Evolutionary conservation across 768 basidiomycete genomes (phyloP), one percentile per base, ranked within the genome.

Genomic region (Leccinum disarticulatum): DNA sequence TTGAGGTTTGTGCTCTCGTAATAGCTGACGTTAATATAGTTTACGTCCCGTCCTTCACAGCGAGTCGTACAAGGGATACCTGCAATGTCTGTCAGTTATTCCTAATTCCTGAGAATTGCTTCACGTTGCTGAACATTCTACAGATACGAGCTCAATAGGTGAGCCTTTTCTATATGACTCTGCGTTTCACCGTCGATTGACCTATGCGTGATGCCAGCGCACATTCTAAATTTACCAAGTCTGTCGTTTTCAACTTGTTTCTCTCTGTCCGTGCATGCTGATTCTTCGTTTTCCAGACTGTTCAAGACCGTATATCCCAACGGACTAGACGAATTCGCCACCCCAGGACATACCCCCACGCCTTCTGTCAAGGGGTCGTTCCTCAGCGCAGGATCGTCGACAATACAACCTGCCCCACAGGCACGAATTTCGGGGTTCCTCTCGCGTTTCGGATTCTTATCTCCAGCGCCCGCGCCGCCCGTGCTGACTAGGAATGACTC

Each of bases 141-240:
- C 57, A 79, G 79, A 55, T 80, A 79, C 58, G 67, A 78, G 5
- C 70, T 88, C 50, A 89, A 88, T 65, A 87, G 78, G 85, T 78
- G 63, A 66, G 78, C 60, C 46, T 27, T 54, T 47, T 41, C 33
- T 46, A 28, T 50, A n/a, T n/a, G 8, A 22, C 53, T 19, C 19
- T 19, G 53, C 30, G 17, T 53, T 17, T 51, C 22, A 55, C 33
- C 30, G 43, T 57, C 84, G 6, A 14, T 28, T 69, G 48, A 70
- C 64, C 28, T 25, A 5, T 43, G 14, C 25, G 38, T 28, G 1
- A 43, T 19, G 41, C 46, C 28, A 70, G 83, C 62, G 89, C 89
- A 13, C 87, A 91, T 66, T 83, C 87, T 2, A 90, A 88, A 67
- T 92, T 90, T 64, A 79, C 84, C 9, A 91, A 86, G 87, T 88